Evolutionary conservation across 371 early-diverging fungal genomes (phyloP), one percentile per base, ranked within the genome.

Genomic region (Mucor saturninus): DNA sequence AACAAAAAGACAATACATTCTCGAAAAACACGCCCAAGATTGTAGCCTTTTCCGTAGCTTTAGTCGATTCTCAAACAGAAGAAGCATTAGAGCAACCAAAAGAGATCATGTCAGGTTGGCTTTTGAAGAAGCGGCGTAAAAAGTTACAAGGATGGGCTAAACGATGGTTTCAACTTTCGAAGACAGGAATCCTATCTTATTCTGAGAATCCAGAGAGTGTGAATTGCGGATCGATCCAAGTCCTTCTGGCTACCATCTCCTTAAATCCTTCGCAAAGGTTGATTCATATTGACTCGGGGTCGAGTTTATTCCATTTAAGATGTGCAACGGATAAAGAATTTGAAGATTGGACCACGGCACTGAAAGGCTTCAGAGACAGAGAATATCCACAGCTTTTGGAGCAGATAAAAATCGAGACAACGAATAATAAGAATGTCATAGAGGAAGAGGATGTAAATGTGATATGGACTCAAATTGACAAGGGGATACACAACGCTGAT

Each of bases 11-110:
- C 73, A 95, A 95, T 66, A 84, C 90, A 14, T 94, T 91, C 72
- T 94, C 95, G 1, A 87, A 89, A 56, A 91, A 91, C 65, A 94
- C 94, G 11, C 88, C 93, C 30, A 95, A 95, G 77, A 79, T 86
- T 7, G 73, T 95, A 40, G 88, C 90, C 29, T 92, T 94, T 59
- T 89, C 89, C 65, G 95, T 95, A 11, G 78, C 63, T 61, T 67
- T 40, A 14, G 49, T 40, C 14, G 65, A 62, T 60, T 57, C 54
- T 60, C 62, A 80, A 45, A 65, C 74, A 58, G 59, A 50, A 8
- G 37, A 56, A 26, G 38, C 32, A 11, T 31, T 61, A 4, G 32
- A 49, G 29, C 69, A 72, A 21, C 31, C 69, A 38, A 28, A 32
- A 46, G 35, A 30, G 3, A 37, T 38, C 3, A 50, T 49, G 6